Evolutionary conservation across 441 rosid species (phyloP).

Genomic region (Populus hybrid): DNA sequence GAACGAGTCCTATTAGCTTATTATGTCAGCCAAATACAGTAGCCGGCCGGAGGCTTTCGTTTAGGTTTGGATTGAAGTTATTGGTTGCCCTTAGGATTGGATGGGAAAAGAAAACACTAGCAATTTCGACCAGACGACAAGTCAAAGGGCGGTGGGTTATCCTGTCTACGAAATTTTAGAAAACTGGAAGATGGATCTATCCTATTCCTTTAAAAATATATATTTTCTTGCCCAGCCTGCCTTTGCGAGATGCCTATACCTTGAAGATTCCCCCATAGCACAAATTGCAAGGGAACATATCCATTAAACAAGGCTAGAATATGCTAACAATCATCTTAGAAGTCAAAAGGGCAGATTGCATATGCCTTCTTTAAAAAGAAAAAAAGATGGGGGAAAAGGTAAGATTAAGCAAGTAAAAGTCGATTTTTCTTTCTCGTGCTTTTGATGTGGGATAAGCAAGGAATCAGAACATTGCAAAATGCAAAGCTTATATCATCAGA

Average conservation of each 20-base stretch:
- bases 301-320: conserved; percentile 24
- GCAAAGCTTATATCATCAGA: neutral
- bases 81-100: neutral
- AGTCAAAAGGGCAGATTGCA: neutral
- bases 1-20: neutral
- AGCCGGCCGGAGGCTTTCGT: neutral
- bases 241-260: neutral
- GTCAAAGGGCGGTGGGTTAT: neutral
- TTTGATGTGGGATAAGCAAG: conserved; percentile 5
- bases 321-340: conserved; percentile 21
- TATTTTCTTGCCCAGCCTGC: neutral
- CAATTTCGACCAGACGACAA: neutral
- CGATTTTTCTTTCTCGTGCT: conserved; percentile 8
- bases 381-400: neutral
- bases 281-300: conserved; percentile 7
- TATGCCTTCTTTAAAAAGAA: too few relatives aligned
- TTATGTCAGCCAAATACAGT: neutral
- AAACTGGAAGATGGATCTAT: neutral
- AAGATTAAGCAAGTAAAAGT: neutral
- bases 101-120: neutral
- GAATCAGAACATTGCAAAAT: neutral
- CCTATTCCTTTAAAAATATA: too few relatives aligned
- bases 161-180: neutral
- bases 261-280: neutral
- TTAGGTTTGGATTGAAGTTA: too few relatives aligned